Evolutionary conservation across 176 grass and related monocot species (phyloP).

Genomic region (Bonia amplexicaulis): DNA sequence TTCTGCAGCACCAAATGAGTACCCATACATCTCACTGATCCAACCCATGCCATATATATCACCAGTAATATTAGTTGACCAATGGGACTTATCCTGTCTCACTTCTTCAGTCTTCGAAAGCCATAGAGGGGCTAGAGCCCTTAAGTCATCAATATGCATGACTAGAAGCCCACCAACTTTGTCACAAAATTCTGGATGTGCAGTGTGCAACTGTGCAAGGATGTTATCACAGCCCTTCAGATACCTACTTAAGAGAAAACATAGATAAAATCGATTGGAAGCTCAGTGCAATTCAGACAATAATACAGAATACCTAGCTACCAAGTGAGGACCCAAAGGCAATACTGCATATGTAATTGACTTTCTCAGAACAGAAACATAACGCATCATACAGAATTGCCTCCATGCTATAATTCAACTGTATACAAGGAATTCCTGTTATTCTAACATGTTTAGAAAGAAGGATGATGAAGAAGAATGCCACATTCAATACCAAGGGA

Average conservation of each 20-base stretch:
- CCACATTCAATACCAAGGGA: not conserved
- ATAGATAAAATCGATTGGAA: slow-evolving; percentile 6
- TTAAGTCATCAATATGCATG: slow-evolving; percentile 93
- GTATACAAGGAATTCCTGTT: not conserved
- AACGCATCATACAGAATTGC: not conserved
- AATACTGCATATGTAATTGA: not conserved
- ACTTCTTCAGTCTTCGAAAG: slow-evolving; percentile 99
- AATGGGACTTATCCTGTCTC: slow-evolving; percentile 79
- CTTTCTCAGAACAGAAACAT: not conserved
- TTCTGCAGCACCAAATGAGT: slow-evolving; percentile 96
- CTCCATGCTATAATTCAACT: not conserved
- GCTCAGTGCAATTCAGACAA: not conserved
- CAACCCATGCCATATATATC: slow-evolving; percentile 96
- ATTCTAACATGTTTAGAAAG: not conserved
- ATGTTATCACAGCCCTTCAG: slow-evolving; percentile 97
- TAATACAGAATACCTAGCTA: not conserved
- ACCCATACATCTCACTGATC: slow-evolving; percentile 99
- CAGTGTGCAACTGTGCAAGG: slow-evolving; percentile 81
- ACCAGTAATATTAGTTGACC: slow-evolving; percentile 95
- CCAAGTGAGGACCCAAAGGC: not conserved
- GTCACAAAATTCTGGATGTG: slow-evolving; percentile 92
- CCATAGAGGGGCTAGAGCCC: slow-evolving; percentile 80
- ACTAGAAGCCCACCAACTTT: slow-evolving; percentile 87
- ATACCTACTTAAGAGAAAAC: slow-evolving; percentile 47
- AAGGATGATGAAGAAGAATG: not conserved